Conservation (phyloP, 495 filamentous ascomycete genomes). For the Aspergillus saccharolyticus region DNA sequence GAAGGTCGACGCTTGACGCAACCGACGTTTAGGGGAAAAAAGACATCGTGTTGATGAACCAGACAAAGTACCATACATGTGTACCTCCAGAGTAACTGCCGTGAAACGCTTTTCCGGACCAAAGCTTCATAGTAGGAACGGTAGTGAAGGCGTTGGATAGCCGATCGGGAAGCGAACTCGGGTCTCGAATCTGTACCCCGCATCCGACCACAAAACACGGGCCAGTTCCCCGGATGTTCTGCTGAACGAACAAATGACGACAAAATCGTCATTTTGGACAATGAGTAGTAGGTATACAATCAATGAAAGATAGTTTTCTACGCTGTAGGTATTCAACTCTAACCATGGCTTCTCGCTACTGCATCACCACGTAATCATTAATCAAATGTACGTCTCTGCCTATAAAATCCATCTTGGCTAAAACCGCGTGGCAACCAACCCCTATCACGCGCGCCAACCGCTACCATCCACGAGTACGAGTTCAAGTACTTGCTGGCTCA, state of each 20-base stretch:
- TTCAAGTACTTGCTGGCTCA: too few relatives aligned
- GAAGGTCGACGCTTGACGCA: too few relatives aligned
- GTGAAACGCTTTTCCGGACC: neutral
- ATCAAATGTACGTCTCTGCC: too few relatives aligned
- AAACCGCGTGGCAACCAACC: neutral
- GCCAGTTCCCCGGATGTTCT: constrained; percentile 17
- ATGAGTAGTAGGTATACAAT: neutral
- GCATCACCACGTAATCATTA: too few relatives aligned
- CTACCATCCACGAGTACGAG: neutral
- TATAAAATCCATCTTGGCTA: too few relatives aligned
- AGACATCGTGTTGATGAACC: neutral
- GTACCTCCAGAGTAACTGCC: too few relatives aligned
- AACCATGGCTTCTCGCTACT: too few relatives aligned
- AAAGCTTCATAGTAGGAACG: too few relatives aligned
- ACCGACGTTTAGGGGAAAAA: too few relatives aligned
- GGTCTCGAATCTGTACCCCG: constrained; percentile 20
- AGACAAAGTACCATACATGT: neutral
- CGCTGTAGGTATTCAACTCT: too few relatives aligned
- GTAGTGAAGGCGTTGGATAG: too few relatives aligned
- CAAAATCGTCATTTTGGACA: neutral
- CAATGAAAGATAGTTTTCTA: too few relatives aligned
- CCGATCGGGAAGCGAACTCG: neutral
- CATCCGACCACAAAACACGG: constrained; percentile 26
- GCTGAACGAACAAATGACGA: neutral
- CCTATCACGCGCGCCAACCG: neutral